Conservation (phyloP, 1,139 yeast species). For the Blastobotrys petasosporus region DNA sequence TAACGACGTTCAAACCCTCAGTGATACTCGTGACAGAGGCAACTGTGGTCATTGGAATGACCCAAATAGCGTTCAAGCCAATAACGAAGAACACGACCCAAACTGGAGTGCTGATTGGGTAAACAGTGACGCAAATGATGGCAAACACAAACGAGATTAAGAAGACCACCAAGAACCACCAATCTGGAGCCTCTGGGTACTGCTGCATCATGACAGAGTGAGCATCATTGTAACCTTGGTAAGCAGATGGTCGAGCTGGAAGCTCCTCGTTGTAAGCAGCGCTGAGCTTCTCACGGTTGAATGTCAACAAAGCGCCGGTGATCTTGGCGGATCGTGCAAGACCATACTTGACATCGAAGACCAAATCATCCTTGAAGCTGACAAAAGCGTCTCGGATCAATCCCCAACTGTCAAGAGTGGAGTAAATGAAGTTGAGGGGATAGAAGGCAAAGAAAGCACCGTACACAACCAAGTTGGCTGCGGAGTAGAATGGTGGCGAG, state of each 20-base stretch:
- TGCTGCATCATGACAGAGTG: constrained; percentile 51
- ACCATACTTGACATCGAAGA: not conserved
- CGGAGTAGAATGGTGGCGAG: constrained; percentile 53
- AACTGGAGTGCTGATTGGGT: constrained; percentile 41
- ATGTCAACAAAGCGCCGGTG: not conserved
- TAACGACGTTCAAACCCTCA: constrained; percentile 54
- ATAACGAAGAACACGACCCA: constrained; percentile 55
- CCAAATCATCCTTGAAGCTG: not conserved
- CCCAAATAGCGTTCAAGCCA: constrained; percentile 49
- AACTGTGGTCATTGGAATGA: constrained; percentile 45
- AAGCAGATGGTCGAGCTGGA: constrained; percentile 21
- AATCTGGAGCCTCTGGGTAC: constrained; percentile 59
- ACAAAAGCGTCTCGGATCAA: constrained; percentile 12
- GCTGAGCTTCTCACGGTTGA: not conserved
- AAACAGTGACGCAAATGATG: constrained; percentile 42
- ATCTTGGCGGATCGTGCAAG: not conserved
- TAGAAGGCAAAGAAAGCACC: constrained; percentile 51
- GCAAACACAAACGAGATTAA: constrained; percentile 46
- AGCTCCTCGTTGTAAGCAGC: constrained; percentile 10
- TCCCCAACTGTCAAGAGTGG: constrained; percentile 25
- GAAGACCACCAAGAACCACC: constrained; percentile 48
- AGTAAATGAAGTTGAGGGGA: constrained; percentile 50
- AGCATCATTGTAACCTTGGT: constrained; percentile 44
- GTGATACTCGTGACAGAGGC: constrained; percentile 48
- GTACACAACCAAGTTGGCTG: constrained; percentile 49